These are phyloP conservation scores for Septoria petroselini DNA, from an alignment of 2,329 filamentous ascomycete species.

Conservation along the genomic window DNA sequence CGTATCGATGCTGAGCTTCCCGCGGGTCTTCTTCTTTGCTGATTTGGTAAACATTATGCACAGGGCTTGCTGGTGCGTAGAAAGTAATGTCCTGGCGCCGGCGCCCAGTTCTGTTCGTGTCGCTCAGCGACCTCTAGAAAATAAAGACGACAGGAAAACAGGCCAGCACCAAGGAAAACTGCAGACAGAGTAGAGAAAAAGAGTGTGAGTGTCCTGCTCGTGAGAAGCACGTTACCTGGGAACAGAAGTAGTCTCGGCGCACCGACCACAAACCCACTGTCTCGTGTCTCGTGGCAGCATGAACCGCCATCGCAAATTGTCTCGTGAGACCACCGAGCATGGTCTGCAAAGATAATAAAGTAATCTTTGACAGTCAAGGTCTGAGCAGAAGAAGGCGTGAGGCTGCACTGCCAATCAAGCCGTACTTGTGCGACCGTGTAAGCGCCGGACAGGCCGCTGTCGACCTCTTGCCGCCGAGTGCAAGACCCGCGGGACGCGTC, in stretches of 20 bases:
- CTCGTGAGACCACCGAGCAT: not conserved
- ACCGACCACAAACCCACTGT: too few relatives aligned
- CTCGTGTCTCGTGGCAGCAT: not conserved
- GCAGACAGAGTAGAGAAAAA: not conserved
- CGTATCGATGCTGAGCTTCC: slow-evolving; percentile 55
- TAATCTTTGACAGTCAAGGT: not conserved
- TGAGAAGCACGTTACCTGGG: too few relatives aligned
- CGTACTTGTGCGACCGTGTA: not conserved
- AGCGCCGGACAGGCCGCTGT: not conserved
- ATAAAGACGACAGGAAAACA: not conserved
- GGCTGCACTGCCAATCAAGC: slow-evolving; percentile 3
- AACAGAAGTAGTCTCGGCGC: too few relatives aligned
- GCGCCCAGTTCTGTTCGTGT: not conserved
- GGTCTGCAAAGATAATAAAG: not conserved
- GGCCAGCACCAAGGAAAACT: not conserved
- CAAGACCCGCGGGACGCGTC: not conserved
- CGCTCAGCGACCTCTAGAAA: not conserved
- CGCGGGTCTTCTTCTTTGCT: slow-evolving; percentile 13
- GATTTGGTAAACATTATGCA: slow-evolving; percentile 11
- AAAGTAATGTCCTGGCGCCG: not conserved
- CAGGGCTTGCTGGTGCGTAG: not conserved
- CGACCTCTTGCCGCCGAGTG: not conserved
- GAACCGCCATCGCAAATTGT: slow-evolving; percentile 2
- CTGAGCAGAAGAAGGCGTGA: not conserved
- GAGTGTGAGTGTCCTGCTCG: not conserved